Base-by-base conservation (phyloP, 345 rosid genomes). In the Corchorus capsularis region DNA sequence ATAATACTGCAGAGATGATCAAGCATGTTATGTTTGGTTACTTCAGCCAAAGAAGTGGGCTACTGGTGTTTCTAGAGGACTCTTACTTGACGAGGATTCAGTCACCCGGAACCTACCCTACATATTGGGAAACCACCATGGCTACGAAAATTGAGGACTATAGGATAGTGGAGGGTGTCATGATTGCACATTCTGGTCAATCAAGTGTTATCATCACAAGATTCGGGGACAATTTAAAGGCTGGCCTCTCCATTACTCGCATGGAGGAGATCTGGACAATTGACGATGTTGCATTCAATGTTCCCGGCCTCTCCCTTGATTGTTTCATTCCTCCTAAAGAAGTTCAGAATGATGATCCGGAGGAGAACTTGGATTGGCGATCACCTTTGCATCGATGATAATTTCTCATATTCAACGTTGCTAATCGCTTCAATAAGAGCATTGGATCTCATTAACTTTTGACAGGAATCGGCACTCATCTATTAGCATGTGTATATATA, bases 51-150 rank as follows among this genome's bases (percentile, higher is more conserved):
- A 87, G 89, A 81, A 96, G 85, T 27, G 99, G 99, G 2, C 86
- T 96, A 50, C 85, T 96, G 41, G 91, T 87, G 55, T 82, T 78
- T 70, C 78, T 90, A 22, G 97, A 92, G 75, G 94, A 92, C 79
- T 88, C 94, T 0, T 92, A 80, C 79, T 70, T 92, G 35, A 92
- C 91, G 9, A 85, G 97, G 86, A 96, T 96, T 72, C 99, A 96
- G 16, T 78, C 89, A 2, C 99, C 96, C 0, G 99, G 99, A 41
- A 79, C 88, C 19, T 62, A 81, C 39, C 93, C 99, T 5, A 87
- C 89, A 8, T 96, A 96, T 45, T 96, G 99, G 99, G 99, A 96
- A 79, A 96, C 99, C 20, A 84, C 97, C 13, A 96, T 93, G 86
- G 82, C 89, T 2, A 88, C 98, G 0, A 83, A 82, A 71, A 91